Evolutionary conservation across 352 stramenopile species (phyloP).

Genomic region (Pythium volutum): DNA sequence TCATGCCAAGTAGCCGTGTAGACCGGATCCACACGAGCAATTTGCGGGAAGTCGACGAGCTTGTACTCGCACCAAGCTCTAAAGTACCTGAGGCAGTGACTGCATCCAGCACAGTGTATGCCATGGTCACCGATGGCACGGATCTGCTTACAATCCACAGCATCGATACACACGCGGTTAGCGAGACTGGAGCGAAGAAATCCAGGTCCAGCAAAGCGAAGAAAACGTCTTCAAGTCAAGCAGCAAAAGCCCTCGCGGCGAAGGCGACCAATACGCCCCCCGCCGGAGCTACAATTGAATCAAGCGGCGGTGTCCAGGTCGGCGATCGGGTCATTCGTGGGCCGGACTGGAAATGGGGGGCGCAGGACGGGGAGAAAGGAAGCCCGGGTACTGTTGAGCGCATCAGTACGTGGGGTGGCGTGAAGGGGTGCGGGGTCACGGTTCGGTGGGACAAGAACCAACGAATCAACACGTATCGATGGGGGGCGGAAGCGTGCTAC

Average conservation of each 20-base stretch:
- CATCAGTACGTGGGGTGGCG: conserved; percentile 73
- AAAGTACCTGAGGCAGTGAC: conserved; percentile 31
- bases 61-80: conserved; percentile 50
- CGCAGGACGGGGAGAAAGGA: conserved; percentile 68
- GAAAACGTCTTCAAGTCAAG: conserved; percentile 1
- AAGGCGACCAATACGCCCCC: not conserved
- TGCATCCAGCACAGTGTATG: conserved; percentile 64
- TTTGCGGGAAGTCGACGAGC: conserved; percentile 44
- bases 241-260: conserved; percentile 7
- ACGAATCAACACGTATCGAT: conserved; percentile 82
- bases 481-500: conserved; percentile 73
- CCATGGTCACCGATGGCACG: conserved; percentile 61
- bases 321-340: conserved; percentile 68
- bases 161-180: conserved; percentile 52
- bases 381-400: conserved; percentile 65
- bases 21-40: conserved; percentile 53
- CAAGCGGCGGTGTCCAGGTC: conserved; percentile 37
- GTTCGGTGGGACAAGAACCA: conserved; percentile 82
- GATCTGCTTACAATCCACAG: conserved; percentile 66
- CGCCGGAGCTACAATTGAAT: not conserved
- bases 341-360: conserved; percentile 81
- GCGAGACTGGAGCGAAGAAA: conserved; percentile 11
- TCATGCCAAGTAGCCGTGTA: conserved; percentile 60
- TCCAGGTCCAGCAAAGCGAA: conserved; percentile 6
- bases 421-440: conserved; percentile 74